A percentile compares a stretch with the other conserved stretches of the same genome.
These are phyloP conservation scores for Fusarium armeniacum DNA, from an alignment of 2,329 filamentous ascomycete species.

Conservation along the genomic window DNA sequence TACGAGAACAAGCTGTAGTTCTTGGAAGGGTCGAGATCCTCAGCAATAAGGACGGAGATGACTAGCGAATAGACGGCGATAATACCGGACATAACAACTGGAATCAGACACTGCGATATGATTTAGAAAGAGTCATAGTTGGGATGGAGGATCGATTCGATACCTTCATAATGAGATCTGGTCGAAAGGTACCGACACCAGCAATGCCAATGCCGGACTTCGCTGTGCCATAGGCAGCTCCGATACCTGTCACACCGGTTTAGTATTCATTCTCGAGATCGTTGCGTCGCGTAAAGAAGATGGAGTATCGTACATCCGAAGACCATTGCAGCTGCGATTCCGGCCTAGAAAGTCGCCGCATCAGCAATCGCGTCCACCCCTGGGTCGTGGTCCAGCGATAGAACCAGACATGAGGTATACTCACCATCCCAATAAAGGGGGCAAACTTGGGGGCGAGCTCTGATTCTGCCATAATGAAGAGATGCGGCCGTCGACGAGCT, in stretches of 20 bases:
- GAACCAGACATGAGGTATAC: slow-evolving; percentile 51
- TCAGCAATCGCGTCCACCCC: slow-evolving; percentile 46
- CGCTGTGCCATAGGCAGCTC: slow-evolving; percentile 88
- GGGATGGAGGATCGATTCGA: slow-evolving; percentile 5
- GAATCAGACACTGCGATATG: slow-evolving; percentile 78
- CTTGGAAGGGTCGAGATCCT: slow-evolving; percentile 81
- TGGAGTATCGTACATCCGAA: slow-evolving; percentile 76
- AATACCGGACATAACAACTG: slow-evolving; percentile 98
- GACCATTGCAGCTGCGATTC: slow-evolving; percentile 85
- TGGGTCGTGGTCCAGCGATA: slow-evolving; percentile 9
- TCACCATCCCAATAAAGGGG: slow-evolving; percentile 90
- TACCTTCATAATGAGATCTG: slow-evolving; percentile 93
- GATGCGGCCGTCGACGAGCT: slow-evolving; percentile 40
- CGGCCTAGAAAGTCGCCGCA: slow-evolving; percentile 66
- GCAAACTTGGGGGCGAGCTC: slow-evolving; percentile 83
- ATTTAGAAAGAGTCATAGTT: slow-evolving; percentile 29
- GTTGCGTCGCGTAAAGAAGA: slow-evolving; percentile 25
- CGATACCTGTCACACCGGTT: slow-evolving; percentile 64
- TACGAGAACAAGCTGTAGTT: slow-evolving; percentile 89
- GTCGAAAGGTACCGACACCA: slow-evolving; percentile 85
- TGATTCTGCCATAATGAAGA: slow-evolving; percentile 63
- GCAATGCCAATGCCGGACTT: slow-evolving; percentile 91
- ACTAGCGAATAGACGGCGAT: slow-evolving; percentile 98
- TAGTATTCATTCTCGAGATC: slow-evolving; percentile 45
- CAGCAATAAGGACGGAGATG: slow-evolving; percentile 94